Evolutionary conservation across 2,329 filamentous ascomycete genomes (phyloP).

Genomic region (Pseudogymnoascus sp.): DNA sequence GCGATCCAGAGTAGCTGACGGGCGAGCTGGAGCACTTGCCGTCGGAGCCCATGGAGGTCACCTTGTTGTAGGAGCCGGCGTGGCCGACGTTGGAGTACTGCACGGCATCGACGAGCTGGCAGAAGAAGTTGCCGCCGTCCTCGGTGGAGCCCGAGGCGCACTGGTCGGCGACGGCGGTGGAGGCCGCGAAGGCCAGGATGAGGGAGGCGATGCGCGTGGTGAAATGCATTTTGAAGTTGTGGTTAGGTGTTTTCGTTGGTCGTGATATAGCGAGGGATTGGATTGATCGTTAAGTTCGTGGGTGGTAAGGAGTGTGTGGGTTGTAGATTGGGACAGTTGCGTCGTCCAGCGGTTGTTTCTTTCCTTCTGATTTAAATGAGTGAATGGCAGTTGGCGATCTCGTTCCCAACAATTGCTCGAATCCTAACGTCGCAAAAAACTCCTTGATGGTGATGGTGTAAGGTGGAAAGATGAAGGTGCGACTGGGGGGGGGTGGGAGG

Average conservation of each 20-base stretch:
- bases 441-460: background rate
- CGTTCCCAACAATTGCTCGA: background rate
- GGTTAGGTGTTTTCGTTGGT: background rate
- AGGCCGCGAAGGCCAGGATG: conserved; percentile 15
- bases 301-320: background rate
- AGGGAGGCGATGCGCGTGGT: conserved; percentile 14
- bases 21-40: conserved; percentile 47
- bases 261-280: background rate
- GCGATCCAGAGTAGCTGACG: conserved; percentile 47
- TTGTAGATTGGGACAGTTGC: background rate
- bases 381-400: background rate
- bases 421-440: background rate
- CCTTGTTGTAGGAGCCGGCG: conserved; percentile 54
- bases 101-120: conserved; percentile 55
- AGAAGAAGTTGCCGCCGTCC: conserved; percentile 55
- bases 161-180: conserved; percentile 21
- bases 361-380: background rate
- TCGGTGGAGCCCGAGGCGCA: conserved; percentile 25
- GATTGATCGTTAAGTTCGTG: conserved; percentile 2
- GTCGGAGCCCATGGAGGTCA: conserved; percentile 49
- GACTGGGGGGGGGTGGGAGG: background rate
- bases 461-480: background rate
- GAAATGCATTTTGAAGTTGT: conserved; percentile 13
- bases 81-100: conserved; percentile 56
- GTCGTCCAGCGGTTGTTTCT: background rate